Percentiles rank a stretch among this genome's conserved stretches.
Evolutionary conservation across 805 yeast species (phyloP).

Genomic region (Saccharomycopsis fermentans): DNA sequence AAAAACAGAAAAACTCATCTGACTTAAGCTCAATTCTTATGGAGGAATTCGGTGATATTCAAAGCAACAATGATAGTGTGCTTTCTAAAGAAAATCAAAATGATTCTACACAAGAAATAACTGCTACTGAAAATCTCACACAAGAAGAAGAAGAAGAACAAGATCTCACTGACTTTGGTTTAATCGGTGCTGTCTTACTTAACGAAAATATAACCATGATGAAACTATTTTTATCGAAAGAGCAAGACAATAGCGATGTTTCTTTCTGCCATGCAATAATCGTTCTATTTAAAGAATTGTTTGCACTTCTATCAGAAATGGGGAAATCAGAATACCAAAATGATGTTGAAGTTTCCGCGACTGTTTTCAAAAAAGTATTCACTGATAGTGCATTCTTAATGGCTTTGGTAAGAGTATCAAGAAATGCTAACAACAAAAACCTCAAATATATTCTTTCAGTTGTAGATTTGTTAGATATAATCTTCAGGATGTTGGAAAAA

Average conservation of each 20-base stretch:
- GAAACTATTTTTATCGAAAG: conserved; percentile 22
- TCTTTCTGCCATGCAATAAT: conserved; percentile 61
- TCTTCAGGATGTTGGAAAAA: conserved; percentile 35
- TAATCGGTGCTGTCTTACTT: conserved; percentile 46
- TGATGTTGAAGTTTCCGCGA: conserved; percentile 42
- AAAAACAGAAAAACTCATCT: not conserved
- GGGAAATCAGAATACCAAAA: conserved; percentile 33
- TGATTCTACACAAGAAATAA: not conserved
- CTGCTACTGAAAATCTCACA: conserved; percentile 1
- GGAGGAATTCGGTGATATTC: not conserved
- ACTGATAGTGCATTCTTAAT: conserved; percentile 55
- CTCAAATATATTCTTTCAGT: conserved; percentile 10
- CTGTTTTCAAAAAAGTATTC: conserved; percentile 59
- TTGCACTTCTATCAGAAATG: conserved; percentile 36
- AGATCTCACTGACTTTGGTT: conserved; percentile 31
- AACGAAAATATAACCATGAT: conserved; percentile 36
- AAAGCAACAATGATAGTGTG: not conserved
- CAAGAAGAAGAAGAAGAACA: conserved; percentile 17
- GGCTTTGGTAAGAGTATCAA: conserved; percentile 55
- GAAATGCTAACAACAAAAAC: conserved; percentile 32
- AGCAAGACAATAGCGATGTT: conserved; percentile 37
- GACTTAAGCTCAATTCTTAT: not conserved
- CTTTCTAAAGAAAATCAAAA: not conserved
- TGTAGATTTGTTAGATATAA: conserved; percentile 12
- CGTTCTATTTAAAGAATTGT: conserved; percentile 54